Evolutionary conservation across 1,139 yeast species (phyloP).

Genomic region (Yamadazyma aaseri): DNA sequence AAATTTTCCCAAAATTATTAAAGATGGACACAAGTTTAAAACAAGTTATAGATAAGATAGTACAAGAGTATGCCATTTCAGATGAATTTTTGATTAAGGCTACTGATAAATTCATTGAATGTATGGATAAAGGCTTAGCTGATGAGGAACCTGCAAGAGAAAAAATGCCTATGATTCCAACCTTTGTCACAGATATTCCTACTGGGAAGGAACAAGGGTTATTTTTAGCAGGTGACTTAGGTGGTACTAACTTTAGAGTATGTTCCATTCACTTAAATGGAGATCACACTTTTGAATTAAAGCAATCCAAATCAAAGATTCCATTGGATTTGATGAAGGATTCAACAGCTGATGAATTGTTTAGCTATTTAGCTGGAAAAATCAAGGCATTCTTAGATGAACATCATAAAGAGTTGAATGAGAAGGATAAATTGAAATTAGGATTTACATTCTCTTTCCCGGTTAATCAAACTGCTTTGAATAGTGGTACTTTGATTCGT

Average conservation of each 20-base stretch:
- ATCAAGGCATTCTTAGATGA: constrained; percentile 59
- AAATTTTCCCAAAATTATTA: neutral
- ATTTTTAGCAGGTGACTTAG: constrained; percentile 78
- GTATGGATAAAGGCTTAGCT: constrained; percentile 61
- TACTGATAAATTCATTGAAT: constrained; percentile 61
- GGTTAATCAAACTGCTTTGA: constrained; percentile 76
- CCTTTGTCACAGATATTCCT: constrained; percentile 79
- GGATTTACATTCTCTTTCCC: constrained; percentile 96
- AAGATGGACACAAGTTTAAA: constrained; percentile 31
- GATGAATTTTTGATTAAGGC: constrained; percentile 53
- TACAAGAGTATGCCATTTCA: constrained; percentile 52
- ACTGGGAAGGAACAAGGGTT: constrained; percentile 78
- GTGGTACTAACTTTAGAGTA: constrained; percentile 88
- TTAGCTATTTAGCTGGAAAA: constrained; percentile 70
- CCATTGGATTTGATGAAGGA: constrained; percentile 68
- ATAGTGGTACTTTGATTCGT: constrained; percentile 76
- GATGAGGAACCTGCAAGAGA: constrained; percentile 37
- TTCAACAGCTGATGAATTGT: constrained; percentile 56
- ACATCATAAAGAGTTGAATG: constrained; percentile 51
- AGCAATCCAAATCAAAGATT: constrained; percentile 71
- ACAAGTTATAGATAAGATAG: constrained; percentile 46
- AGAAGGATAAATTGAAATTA: constrained; percentile 47
- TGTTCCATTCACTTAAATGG: constrained; percentile 81
- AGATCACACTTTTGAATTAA: constrained; percentile 70
- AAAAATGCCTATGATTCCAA: constrained; percentile 83